Percentiles rank a stretch among this genome's conserved stretches.
phyloP scores from a whole-genome alignment of 345 rosid species.

The Eucalyptus sp. region DNA sequence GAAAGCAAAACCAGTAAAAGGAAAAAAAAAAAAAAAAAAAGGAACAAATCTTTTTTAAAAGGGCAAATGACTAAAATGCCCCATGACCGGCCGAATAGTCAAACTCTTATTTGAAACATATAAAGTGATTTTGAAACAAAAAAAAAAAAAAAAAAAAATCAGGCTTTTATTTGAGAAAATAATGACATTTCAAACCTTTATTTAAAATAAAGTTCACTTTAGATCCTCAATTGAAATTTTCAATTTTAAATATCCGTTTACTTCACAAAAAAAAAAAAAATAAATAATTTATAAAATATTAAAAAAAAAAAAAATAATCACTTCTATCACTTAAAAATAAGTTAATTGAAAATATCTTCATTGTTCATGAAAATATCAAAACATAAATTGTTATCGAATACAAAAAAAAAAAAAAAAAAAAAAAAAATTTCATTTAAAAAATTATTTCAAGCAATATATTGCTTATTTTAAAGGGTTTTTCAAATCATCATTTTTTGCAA shows the following conservation, averaged over 20 bases:
- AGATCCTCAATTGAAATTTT: too few relatives aligned
- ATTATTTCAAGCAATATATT: background rate
- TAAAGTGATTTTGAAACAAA: too few relatives aligned
- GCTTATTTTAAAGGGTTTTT: background rate
- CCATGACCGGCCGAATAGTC: too few relatives aligned
- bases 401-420: background rate
- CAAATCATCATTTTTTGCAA: background rate
- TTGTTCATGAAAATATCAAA: background rate
- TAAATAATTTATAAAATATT: background rate
- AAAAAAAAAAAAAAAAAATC: too few relatives aligned
- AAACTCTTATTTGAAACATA: too few relatives aligned
- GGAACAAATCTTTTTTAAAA: too few relatives aligned
- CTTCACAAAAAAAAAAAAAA: background rate
- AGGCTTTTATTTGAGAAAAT: too few relatives aligned
- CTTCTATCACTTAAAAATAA: background rate
- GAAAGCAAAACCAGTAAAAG: too few relatives aligned
- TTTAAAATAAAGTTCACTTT: too few relatives aligned
- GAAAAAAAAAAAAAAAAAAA: too few relatives aligned
- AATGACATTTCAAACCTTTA: accelerated
- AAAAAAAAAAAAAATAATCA: accelerated
- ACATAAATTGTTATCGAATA: background rate
- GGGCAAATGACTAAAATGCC: too few relatives aligned
- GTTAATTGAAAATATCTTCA: background rate
- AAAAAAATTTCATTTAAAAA: background rate
- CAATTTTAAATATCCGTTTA: background rate